Conservation (phyloP, 2,329 filamentous ascomycete genomes). For the Cladosporium cucumerinum region DNA sequence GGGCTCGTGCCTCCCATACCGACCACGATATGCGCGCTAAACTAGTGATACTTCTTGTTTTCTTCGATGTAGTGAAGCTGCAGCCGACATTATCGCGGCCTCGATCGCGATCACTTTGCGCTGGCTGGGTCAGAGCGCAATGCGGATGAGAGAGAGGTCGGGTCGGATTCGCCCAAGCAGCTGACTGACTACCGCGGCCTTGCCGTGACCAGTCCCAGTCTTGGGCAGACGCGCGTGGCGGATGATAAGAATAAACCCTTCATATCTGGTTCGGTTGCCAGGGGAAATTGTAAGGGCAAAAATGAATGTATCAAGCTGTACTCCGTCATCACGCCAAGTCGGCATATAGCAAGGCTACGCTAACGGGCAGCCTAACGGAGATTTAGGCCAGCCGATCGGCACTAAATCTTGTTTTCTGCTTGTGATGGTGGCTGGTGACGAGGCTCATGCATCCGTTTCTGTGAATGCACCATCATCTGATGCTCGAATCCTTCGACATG, state of each 20-base stretch:
- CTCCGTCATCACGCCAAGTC: background rate
- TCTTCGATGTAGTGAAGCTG: background rate
- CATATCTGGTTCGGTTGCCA: background rate
- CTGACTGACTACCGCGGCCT: background rate
- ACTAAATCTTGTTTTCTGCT: slow-evolving; percentile 1
- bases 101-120: slow-evolving; percentile 2
- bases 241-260: background rate
- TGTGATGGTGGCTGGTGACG: slow-evolving; percentile 10
- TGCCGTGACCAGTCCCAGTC: background rate
- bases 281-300: background rate
- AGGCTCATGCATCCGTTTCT: slow-evolving; percentile 2
- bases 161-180: background rate
- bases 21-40: slow-evolving; percentile 3
- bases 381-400: slow-evolving; percentile 9
- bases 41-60: background rate
- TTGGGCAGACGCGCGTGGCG: background rate
- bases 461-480: background rate
- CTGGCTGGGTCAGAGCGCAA: slow-evolving; percentile 6
- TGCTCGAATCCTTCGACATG: background rate
- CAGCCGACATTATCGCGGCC: slow-evolving; percentile 3
- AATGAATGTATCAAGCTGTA: background rate
- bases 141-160: background rate
- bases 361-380: background rate
- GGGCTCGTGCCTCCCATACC: slow-evolving; percentile 4
- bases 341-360: slow-evolving; percentile 6